phyloP scores from a whole-genome alignment of 2,329 filamentous ascomycete species.

The Aspergillus puulaauensis region DNA sequence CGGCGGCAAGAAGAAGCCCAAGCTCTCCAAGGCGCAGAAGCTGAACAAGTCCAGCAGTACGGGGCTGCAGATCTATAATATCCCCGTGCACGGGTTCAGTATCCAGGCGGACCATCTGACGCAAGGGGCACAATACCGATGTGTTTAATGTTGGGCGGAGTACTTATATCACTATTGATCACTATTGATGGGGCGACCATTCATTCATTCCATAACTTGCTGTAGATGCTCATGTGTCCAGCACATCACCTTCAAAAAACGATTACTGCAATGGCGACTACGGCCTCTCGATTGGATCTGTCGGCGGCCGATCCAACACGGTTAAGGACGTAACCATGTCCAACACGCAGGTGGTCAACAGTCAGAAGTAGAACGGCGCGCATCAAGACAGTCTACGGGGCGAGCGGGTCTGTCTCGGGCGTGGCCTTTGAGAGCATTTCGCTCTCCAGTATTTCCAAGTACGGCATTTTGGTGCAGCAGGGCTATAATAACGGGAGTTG shows the following conservation, averaged over 20 bases:
- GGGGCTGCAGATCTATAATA: constrained; percentile 33
- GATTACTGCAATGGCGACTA: constrained; percentile 43
- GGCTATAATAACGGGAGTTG: constrained; percentile 53
- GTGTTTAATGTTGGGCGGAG: constrained; percentile 58
- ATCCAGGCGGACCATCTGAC: constrained; percentile 50
- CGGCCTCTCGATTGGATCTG: constrained; percentile 34
- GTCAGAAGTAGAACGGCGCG: constrained; percentile 24
- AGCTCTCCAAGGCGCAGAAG: constrained; percentile 56
- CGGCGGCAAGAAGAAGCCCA: constrained; percentile 63
- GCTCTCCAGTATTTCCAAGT: not conserved
- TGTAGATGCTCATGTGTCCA: no score
- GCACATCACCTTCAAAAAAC: constrained; percentile 47
- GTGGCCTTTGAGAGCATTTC: constrained; percentile 55
- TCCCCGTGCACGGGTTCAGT: constrained; percentile 38
- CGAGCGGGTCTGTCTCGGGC: constrained; percentile 52
- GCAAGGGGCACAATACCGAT: constrained; percentile 58
- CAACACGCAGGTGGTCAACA: constrained; percentile 49
- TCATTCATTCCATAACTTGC: no score
- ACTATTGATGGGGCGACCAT: constrained; percentile 50
- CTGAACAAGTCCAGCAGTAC: constrained; percentile 31
- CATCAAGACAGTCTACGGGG: constrained; percentile 53
- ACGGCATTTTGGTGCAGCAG: constrained; percentile 60
- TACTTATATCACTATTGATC: constrained; percentile 52
- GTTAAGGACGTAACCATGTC: constrained; percentile 54
- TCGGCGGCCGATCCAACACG: constrained; percentile 53